phyloP scores from a whole-genome alignment of 2,329 filamentous ascomycete genomes.

The Coleophoma eucalyptorum region DNA sequence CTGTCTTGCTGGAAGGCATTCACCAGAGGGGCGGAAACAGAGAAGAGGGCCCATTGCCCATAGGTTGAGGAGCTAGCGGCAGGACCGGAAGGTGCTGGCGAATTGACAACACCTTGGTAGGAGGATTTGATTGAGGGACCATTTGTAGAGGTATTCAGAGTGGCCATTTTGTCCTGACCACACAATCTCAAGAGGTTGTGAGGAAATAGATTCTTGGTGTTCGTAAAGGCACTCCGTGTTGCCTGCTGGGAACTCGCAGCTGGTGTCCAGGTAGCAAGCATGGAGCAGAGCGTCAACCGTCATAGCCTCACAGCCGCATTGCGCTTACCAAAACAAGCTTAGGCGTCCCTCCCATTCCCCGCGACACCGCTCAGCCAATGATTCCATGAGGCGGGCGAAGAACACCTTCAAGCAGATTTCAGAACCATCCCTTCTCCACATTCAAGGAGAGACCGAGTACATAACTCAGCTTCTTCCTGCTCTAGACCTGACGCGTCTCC shows the following conservation, averaged over 20 bases:
- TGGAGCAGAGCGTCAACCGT: too few relatives aligned
- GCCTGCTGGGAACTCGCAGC: too few relatives aligned
- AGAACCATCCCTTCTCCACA: constrained; percentile 2
- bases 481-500: neutral
- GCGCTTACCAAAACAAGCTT: too few relatives aligned
- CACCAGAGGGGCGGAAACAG: constrained; percentile 85
- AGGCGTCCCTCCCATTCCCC: too few relatives aligned
- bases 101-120: constrained; percentile 66
- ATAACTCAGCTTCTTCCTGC: constrained; percentile 6
- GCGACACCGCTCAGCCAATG: too few relatives aligned
- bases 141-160: constrained; percentile 75
- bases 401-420: neutral
- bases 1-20: constrained; percentile 86
- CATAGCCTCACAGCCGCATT: too few relatives aligned
- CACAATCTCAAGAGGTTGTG: neutral
- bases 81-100: constrained; percentile 49
- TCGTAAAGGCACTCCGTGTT: neutral
- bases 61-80: constrained; percentile 72
- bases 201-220: neutral
- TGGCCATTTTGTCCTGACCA: constrained; percentile 55
- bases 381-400: constrained; percentile 1
- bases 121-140: constrained; percentile 82
- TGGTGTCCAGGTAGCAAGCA: too few relatives aligned
- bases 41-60: constrained; percentile 91
- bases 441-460: constrained; percentile 5